Evolutionary conservation across 192 early-diverging fungal species (phyloP), one percentile per base, ranked within the genome.

Genomic region (Gorgonomyces haynaldii): DNA sequence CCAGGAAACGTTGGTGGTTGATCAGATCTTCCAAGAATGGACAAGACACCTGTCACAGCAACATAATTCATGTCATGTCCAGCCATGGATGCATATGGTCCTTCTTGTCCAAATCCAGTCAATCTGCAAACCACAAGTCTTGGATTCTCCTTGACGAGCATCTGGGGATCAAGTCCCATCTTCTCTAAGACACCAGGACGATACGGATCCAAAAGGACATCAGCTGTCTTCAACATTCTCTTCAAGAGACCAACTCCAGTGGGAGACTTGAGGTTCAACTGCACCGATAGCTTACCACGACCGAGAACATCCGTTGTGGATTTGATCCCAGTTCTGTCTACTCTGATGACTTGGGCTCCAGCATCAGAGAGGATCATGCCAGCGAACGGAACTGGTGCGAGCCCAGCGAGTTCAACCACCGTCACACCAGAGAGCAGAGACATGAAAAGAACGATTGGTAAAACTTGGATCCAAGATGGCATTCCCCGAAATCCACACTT

Each of bases 171-270:
- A 20, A 84, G 53, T 3, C 72, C 72, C n/a, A 84, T 50, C 12
- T 60, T 60, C 41, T 83, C 81, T 73, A 83, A 66, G 10, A 83
- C 78, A 20, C 81, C 81, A 10, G 81, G 77, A 12, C 81, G 62
- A 46, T 78, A 83, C 12, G 81, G 77, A 21, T 83, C 81, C 12
- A 83, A 53, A 10, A 83, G 45, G 10, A 83, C 65, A 54, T 83
- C 81, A 17, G 69, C 59, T 28, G 63, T 60, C 13, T 46, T 46
- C n/a, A 66, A 52, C 12, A 83, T 36, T 0, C 56, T 45, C 41
- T 59, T 60, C 12, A 76, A 42, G 6, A 69, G 22, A 24, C 67
- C 61, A n/a, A 62, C 63, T 1, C 73, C 68, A 1, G 54, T 45
- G 1, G 64, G 45, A 1, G 53, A 57, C 54, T 81, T 79, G 46